These are phyloP conservation scores for Globisporangium ultimum DNA, from an alignment of 352 stramenopile species.

Conservation along the genomic window DNA sequence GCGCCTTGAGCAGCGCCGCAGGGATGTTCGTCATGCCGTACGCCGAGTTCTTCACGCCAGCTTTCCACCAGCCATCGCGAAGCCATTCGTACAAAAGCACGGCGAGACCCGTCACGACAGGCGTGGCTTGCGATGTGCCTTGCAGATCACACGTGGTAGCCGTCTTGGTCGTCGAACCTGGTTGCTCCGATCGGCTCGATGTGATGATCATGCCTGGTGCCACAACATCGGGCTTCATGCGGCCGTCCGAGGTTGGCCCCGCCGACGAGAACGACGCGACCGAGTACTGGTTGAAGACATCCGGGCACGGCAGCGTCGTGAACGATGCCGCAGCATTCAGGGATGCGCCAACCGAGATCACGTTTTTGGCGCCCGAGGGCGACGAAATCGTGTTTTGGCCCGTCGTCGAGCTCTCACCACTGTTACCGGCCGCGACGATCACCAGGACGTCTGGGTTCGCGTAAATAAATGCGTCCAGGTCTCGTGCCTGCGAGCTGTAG, in stretches of 20 bases:
- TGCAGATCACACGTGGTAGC: conserved; percentile 64
- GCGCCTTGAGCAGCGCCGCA: conserved; percentile 72
- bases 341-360: conserved; percentile 79
- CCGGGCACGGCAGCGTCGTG: conserved; percentile 36
- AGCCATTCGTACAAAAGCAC: conserved; percentile 79
- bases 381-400: conserved; percentile 65
- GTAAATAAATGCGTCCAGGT: conserved; percentile 81
- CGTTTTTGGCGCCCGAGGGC: conserved; percentile 79
- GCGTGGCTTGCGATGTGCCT: conserved; percentile 74
- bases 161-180: conserved; percentile 52
- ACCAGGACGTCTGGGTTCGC: conserved; percentile 83
- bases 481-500: conserved; percentile 71
- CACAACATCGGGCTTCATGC: conserved; percentile 87
- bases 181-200: conserved; percentile 64
- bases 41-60: conserved; percentile 42
- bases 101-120: conserved; percentile 67
- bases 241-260: conserved; percentile 75
- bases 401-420: conserved; percentile 52
- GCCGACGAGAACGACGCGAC: conserved; percentile 83
- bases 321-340: conserved; percentile 61
- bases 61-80: conserved; percentile 76
- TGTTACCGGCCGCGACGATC: conserved; percentile 88
- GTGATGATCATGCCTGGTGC: conserved; percentile 78
- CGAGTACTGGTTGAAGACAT: conserved; percentile 68
- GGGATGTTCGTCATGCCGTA: conserved; percentile 60